Percentiles rank a stretch among this genome's conserved stretches.
Conservation (phyloP, 2,329 filamentous ascomycete genomes). For the Dactylella cylindrospora region DNA sequence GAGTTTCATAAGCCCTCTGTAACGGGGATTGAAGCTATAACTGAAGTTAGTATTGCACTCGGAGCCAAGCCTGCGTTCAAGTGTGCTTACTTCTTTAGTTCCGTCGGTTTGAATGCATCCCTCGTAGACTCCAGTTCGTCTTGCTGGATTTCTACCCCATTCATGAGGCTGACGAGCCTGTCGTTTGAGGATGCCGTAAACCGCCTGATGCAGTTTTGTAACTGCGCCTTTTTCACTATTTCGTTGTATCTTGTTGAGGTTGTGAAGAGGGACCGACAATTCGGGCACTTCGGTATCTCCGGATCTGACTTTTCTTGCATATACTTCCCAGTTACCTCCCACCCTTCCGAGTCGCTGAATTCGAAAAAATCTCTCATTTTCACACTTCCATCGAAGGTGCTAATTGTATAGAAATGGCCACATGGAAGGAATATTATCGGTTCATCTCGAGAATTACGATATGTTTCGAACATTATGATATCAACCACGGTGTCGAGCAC, state of each 20-base stretch:
- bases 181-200: slow-evolving; percentile 18
- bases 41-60: background rate
- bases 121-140: slow-evolving; percentile 12
- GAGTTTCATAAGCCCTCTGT: background rate
- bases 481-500: slow-evolving; percentile 60
- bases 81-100: slow-evolving; percentile 8
- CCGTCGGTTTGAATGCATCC: background rate
- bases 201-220: slow-evolving; percentile 25
- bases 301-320: slow-evolving; percentile 16
- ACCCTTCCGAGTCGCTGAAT: slow-evolving; percentile 49
- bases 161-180: background rate
- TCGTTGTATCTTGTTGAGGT: slow-evolving; percentile 33
- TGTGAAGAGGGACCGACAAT: slow-evolving; percentile 17
- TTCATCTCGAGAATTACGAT: slow-evolving; percentile 61
- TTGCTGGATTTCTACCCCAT: background rate
- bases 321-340: slow-evolving; percentile 16
- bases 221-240: slow-evolving; percentile 27
- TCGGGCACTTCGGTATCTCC: slow-evolving; percentile 14
- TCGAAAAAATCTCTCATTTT: slow-evolving; percentile 59
- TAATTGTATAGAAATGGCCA: slow-evolving; percentile 64
- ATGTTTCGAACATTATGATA: slow-evolving; percentile 59
- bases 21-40: background rate
- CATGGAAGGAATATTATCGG: slow-evolving; percentile 66
- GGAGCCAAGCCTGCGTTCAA: too few relatives aligned
- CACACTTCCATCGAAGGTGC: slow-evolving; percentile 65